Evolutionary conservation across 1,284 basidiomycete genomes (phyloP).

Genomic region (Albatrellus sp.): DNA sequence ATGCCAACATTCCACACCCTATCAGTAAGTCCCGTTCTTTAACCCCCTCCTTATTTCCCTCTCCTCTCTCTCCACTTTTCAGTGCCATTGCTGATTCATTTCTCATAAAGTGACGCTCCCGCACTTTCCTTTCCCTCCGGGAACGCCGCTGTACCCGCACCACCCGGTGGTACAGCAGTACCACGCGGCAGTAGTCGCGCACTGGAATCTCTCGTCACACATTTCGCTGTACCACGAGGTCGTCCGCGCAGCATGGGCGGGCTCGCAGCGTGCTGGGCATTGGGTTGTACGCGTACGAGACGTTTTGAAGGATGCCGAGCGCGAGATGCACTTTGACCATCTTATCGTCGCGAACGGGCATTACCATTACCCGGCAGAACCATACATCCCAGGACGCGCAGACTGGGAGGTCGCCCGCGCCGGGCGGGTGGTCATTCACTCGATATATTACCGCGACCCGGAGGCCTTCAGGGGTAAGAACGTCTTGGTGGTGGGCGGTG

Average conservation of each 20-base stretch:
- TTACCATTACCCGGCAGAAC: conserved; percentile 36
- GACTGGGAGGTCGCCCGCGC: conserved; percentile 24
- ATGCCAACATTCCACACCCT: conserved; percentile 41
- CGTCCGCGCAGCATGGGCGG: conserved; percentile 29
- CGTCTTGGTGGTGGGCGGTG: conserved; percentile 39
- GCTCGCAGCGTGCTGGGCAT: conserved; percentile 16
- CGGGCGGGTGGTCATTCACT: conserved; percentile 31
- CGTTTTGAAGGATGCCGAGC: conserved; percentile 3
- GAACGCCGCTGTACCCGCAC: conserved; percentile 35
- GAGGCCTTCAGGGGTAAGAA: conserved; percentile 27
- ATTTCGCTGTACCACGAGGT: conserved; percentile 31
- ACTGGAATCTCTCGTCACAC: conserved; percentile 25
- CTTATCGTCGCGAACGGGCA: conserved; percentile 42
- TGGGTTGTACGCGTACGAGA: conserved; percentile 11
- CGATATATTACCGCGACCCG: conserved; percentile 41
- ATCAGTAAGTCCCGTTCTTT: conserved; percentile 13
- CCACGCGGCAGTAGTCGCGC: conserved; percentile 27
- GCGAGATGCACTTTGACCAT: conserved; percentile 29
- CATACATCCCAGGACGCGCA: conserved; percentile 31
- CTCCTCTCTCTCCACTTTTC: too few species aligned
- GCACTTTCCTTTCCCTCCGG: conserved; percentile 34
- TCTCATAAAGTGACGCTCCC: conserved; percentile 33
- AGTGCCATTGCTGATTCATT: too few species aligned
- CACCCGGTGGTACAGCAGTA: conserved; percentile 35
- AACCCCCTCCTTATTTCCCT: too few species aligned